Base-by-base conservation (phyloP, 2,329 filamentous ascomycete species). In the Aspergillus glaucus region DNA sequence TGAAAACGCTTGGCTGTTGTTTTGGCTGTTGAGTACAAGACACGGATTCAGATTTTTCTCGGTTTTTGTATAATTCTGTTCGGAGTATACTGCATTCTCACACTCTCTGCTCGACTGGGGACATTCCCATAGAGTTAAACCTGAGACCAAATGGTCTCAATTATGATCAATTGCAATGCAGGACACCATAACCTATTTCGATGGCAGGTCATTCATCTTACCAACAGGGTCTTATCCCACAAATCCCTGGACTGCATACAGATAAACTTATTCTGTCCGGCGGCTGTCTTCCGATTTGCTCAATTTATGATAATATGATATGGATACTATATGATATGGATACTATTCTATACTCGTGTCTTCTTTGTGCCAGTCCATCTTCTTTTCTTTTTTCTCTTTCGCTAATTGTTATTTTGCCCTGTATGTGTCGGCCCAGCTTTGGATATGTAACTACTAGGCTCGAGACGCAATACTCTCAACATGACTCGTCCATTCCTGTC, bases 161-260 rank as follows among this genome's bases (percentile, higher is more conserved):
- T 49, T 46, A 51, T 15, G 40, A 36, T 46, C 34, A 45, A 46
- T 48, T 26, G 24, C 22, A 43, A 24, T 46, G 32, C 39, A 36
- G 41, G 49, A 43, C 14, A 36, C 15, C 34, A 7, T 44, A 46
- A 52, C 46, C 43, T 10, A 48, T 40, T 46, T 45, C 39, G 46
- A 30, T 42, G 43, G 40, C 40, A 48, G 10, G 17, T 40, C 15
- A 22, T 19, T 19, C 37, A 40, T 37, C 34, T 37, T 12, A 40
- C 12, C 24, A 43, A 19, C 41, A 17, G 22, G 24, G 41, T 47
- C 41, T 46, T 47, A 45, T 45, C 52, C 42, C 39, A 39, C 28
- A 47, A 47, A 53, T 50, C 57, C 57, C 50, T 59, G 55, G 52
- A 34, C 55, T 45, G 50, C 48, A 42, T 60, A 54, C 57, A 59